Conservation (phyloP, 2,329 filamentous ascomycete genomes). For the Didymella segeticola region DNA sequence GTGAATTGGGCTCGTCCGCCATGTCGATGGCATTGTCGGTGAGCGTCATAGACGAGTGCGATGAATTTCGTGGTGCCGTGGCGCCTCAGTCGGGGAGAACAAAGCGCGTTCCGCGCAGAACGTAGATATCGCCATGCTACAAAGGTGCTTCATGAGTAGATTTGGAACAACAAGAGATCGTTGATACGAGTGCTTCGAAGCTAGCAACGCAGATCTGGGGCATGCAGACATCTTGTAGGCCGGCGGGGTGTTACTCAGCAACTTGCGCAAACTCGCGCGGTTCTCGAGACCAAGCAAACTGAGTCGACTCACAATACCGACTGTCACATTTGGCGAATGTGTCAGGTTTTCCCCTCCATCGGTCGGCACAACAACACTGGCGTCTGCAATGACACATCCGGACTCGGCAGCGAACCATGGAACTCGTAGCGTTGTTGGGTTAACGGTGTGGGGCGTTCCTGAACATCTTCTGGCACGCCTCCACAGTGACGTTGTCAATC, state of each 20-base stretch:
- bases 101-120: not conserved
- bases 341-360: not conserved
- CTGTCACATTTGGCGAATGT: no score
- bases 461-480: constrained; percentile 1
- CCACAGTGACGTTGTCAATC: constrained; percentile 5
- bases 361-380: not conserved
- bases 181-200: not conserved
- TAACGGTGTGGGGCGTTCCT: constrained; percentile 13
- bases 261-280: constrained; percentile 17
- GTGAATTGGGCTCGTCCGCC: not conserved
- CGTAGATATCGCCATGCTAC: not conserved
- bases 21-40: not conserved
- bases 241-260: constrained; percentile 9
- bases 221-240: not conserved
- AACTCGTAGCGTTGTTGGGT: not conserved
- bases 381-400: not conserved
- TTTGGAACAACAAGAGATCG: not conserved
- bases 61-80: not conserved
- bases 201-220: not conserved
- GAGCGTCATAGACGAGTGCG: not conserved
- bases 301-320: no score
- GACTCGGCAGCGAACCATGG: not conserved
- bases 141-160: not conserved
- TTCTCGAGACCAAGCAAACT: no score
- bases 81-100: not conserved